Conservation (phyloP, 1,284 basidiomycete species). For the Pholiota adiposa region DNA sequence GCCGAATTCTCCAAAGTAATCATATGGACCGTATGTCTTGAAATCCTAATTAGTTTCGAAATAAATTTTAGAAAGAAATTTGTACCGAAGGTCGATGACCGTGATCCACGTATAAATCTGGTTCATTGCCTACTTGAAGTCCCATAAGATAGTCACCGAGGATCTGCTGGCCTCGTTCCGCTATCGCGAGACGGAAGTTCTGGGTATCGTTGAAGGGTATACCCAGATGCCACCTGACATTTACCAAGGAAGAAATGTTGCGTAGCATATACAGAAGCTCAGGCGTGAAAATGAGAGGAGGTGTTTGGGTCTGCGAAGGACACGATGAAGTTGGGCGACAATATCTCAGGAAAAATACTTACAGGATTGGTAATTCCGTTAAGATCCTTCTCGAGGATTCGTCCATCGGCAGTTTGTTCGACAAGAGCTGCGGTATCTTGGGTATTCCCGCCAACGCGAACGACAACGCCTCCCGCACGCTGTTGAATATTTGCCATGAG, state of each 20-base stretch:
- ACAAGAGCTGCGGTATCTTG: conserved; percentile 65
- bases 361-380: conserved; percentile 47
- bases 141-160: conserved; percentile 64
- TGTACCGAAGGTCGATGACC: conserved; percentile 25
- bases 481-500: conserved; percentile 69
- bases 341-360: conserved; percentile 19
- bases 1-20: conserved; percentile 50
- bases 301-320: conserved; percentile 51
- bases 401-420: conserved; percentile 45
- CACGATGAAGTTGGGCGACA: neutral
- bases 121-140: conserved; percentile 71
- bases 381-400: conserved; percentile 54
- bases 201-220: conserved; percentile 56
- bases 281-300: conserved; percentile 57
- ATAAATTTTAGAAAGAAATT: conserved; percentile 15
- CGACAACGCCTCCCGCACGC: conserved; percentile 57
- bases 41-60: neutral
- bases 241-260: conserved; percentile 59
- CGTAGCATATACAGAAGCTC: conserved; percentile 44
- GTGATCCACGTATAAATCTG: conserved; percentile 56
- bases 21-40: conserved; percentile 27
- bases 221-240: conserved; percentile 66
- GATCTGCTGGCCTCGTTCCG: conserved; percentile 45
- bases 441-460: conserved; percentile 81
- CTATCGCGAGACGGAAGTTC: conserved; percentile 58